Evolutionary conservation across 192 early-diverging fungal genomes (phyloP).

Genomic region (Mycoemilia scoparia): DNA sequence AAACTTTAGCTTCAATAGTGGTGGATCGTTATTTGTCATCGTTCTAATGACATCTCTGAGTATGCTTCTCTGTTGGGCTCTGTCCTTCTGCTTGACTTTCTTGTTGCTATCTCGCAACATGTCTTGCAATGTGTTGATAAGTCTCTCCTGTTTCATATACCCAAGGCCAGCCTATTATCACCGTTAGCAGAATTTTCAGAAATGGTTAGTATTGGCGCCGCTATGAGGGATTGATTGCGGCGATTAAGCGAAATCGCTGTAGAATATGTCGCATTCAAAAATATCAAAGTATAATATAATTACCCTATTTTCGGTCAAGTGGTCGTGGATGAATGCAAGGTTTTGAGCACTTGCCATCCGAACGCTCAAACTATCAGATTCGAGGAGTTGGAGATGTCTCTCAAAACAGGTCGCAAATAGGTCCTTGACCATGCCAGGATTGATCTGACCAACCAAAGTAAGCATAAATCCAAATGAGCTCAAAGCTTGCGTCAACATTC

Average conservation of each 20-base stretch:
- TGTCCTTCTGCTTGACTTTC: constrained; percentile 35
- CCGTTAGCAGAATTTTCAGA: not conserved
- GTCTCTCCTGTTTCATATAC: constrained; percentile 38
- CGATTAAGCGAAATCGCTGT: too few relatives aligned
- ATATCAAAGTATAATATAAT: not conserved
- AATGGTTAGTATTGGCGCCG: not conserved
- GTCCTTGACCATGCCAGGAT: constrained; percentile 7
- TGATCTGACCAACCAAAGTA: constrained; percentile 9
- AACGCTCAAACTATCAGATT: constrained; percentile 36
- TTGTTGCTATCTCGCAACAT: constrained; percentile 38
- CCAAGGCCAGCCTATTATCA: constrained; percentile 1
- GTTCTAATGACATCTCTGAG: constrained; percentile 46
- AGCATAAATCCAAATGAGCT: constrained; percentile 14
- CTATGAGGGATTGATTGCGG: too few relatives aligned
- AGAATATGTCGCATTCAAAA: not conserved
- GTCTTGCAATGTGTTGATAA: constrained; percentile 32
- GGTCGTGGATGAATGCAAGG: constrained; percentile 51
- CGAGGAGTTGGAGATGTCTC: constrained; percentile 32
- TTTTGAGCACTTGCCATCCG: constrained; percentile 53
- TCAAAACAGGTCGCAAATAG: constrained; percentile 10
- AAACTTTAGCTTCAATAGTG: constrained; percentile 32
- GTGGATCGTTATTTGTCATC: constrained; percentile 34
- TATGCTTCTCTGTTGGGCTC: constrained; percentile 34
- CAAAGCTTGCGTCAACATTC: constrained; percentile 10
- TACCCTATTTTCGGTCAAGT: constrained; percentile 16